These are phyloP conservation scores for Stephanocyclus meneghinianus DNA, from an alignment of 352 stramenopile genomes.

Conservation along the genomic window DNA sequence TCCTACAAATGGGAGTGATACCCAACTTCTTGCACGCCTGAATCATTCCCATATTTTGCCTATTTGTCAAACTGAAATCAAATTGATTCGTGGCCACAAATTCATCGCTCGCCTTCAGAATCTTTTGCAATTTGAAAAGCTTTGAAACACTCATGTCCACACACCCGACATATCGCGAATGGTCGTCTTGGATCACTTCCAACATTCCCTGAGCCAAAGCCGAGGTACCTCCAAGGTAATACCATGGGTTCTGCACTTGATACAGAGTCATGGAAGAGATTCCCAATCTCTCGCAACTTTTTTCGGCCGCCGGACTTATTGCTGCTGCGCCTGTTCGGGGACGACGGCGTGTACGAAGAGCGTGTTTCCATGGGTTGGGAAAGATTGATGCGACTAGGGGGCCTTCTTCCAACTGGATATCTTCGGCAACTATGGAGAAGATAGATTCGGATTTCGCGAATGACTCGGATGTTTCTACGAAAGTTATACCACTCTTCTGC, in stretches of 20 bases:
- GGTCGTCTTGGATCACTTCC: constrained; percentile 49
- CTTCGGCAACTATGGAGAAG: constrained; percentile 52
- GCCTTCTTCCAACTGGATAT: constrained; percentile 35
- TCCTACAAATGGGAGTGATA: constrained; percentile 70
- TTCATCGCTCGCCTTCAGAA: constrained; percentile 21
- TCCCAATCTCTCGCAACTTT: constrained; percentile 52
- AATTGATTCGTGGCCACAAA: constrained; percentile 57
- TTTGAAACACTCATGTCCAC: constrained; percentile 41
- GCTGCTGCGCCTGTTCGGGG: constrained; percentile 25
- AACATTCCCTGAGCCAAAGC: constrained; percentile 47
- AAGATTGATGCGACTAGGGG: constrained; percentile 45
- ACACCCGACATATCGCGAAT: constrained; percentile 44
- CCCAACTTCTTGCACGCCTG: constrained; percentile 73
- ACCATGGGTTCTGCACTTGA: constrained; percentile 57
- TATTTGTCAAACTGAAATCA: constrained; percentile 79
- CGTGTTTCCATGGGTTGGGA: constrained; percentile 56
- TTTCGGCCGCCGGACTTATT: constrained; percentile 44
- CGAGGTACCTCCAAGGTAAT: constrained; percentile 44
- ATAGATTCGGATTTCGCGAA: constrained; percentile 57
- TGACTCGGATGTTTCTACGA: constrained; percentile 72
- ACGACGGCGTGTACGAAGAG: constrained; percentile 24
- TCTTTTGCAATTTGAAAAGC: constrained; percentile 42
- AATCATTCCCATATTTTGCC: constrained; percentile 65
- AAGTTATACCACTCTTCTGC: constrained; percentile 65
- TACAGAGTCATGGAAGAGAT: constrained; percentile 61